Conservation (phyloP, 176 grass and related monocot species). For the Cymbopogon citratus region DNA sequence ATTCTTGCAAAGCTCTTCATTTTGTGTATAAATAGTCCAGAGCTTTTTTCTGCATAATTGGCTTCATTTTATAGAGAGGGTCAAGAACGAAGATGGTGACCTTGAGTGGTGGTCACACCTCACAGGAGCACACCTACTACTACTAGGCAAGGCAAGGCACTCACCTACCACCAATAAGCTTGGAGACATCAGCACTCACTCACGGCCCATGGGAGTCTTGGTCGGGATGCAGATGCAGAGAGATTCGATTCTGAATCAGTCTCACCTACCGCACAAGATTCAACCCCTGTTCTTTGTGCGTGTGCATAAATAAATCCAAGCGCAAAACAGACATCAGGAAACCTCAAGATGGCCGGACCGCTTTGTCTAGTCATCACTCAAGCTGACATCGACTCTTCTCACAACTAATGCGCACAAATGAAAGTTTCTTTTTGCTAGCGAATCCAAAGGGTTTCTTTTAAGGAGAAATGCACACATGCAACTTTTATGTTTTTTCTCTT, state of each 20-base stretch:
- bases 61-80: background rate
- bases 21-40: background rate
- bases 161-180: background rate
- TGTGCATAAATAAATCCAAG: background rate
- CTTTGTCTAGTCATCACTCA: background rate
- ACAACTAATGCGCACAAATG: background rate
- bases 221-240: background rate
- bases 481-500: background rate
- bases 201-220: background rate
- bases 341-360: background rate
- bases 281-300: background rate
- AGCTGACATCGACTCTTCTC: background rate
- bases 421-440: background rate
- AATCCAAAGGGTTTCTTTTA: background rate
- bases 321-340: background rate
- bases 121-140: background rate
- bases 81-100: background rate
- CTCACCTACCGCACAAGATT: conserved; percentile 14
- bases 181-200: background rate
- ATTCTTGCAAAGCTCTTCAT: background rate
- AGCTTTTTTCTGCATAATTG: background rate
- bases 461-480: background rate
- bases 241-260: conserved; percentile 14
- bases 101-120: background rate
- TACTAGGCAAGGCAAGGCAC: background rate